Evolutionary conservation across 202 grass and related monocot species (phyloP).

Genomic region (Carex arenaria): DNA sequence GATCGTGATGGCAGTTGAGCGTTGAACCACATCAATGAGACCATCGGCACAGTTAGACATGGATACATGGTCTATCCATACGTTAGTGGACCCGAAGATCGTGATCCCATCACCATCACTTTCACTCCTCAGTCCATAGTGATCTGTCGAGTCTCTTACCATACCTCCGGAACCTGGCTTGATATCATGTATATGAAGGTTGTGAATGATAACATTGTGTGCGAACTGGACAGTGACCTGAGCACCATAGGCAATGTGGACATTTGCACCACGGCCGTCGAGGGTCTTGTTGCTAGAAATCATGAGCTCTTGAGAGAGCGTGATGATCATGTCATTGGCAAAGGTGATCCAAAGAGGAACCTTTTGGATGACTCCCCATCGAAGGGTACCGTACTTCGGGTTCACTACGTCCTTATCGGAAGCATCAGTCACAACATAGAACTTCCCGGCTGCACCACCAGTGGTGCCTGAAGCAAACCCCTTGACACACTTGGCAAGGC

Average conservation of each 20-base stretch:
- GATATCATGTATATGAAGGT: constrained; percentile 56
- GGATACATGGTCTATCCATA: constrained; percentile 81
- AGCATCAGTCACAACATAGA: constrained; percentile 62
- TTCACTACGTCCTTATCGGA: constrained; percentile 41
- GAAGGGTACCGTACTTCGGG: constrained; percentile 54
- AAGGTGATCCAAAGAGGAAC: constrained; percentile 73
- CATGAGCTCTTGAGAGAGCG: constrained; percentile 58
- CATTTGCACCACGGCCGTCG: constrained; percentile 69
- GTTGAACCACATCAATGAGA: constrained; percentile 50
- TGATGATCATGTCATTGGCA: constrained; percentile 60
- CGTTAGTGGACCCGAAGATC: constrained; percentile 38
- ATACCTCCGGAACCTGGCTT: constrained; percentile 31
- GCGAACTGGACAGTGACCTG: constrained; percentile 49
- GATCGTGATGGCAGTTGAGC: constrained; percentile 63
- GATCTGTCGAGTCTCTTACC: constrained; percentile 34
- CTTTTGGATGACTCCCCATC: constrained; percentile 49
- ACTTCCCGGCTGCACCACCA: constrained; percentile 36
- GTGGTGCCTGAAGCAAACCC: constrained; percentile 43
- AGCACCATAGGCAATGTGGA: constrained; percentile 53
- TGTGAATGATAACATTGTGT: constrained; percentile 60
- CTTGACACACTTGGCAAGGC: constrained; percentile 39
- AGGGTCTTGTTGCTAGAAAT: constrained; percentile 73
- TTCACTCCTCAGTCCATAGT: constrained; percentile 25
- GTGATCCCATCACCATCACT: constrained; percentile 82
- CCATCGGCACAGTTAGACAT: constrained; percentile 64